Base-by-base conservation (phyloP, 1,139 yeast species). In the Kurtzmaniella quercitrusa region DNA sequence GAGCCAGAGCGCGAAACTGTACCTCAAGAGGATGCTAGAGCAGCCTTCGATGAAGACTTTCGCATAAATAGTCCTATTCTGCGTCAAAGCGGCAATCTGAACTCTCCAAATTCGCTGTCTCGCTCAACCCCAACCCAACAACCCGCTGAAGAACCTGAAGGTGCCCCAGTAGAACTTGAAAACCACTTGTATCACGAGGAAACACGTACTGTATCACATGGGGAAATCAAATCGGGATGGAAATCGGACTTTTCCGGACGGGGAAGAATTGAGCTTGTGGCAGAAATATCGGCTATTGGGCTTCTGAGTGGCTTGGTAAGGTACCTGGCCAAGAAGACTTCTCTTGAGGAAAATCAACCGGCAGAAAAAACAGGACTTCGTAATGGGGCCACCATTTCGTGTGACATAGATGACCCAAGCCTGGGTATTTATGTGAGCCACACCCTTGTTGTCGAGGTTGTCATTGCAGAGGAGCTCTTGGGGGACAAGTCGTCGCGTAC, bases 151-250 rank as follows among this genome's bases (percentile, higher is more conserved):
- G 32, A 33, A 36, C 45, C 50, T 18, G 41, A 47, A 17, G 42
- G 36, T 4, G 47, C 43, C 21, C 38, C 40, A 26, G 35, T 36
- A 22, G 33, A 19, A 20, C 39, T 50, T 2, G 56, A 50, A 12
- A 57, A 59, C 41, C 63, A 77, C 17, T 56, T 84, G 12, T 83
- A 76, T 51, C 63, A 82, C 5, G 94, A 88, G 55, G 96, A 88
- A 54, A 74, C 77, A 1, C 71, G 93, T 37, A 79, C 87, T 1
- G 71, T 93, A 11, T 77, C 84, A 12, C 78, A 81, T 43, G 96
- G 96, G 5, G 95, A 87, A 46, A 64, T 88, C 56, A 87, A 85
- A 58, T 73, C 78, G 19, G 98, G 98, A 5, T 93, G 98, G 98
- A 93, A 93, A 61, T 81, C 95, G 0, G 98, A 94, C 62, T 91